Evolutionary conservation across 2,329 filamentous ascomycete species (phyloP).

Genomic region (Microsporum audouinii): DNA sequence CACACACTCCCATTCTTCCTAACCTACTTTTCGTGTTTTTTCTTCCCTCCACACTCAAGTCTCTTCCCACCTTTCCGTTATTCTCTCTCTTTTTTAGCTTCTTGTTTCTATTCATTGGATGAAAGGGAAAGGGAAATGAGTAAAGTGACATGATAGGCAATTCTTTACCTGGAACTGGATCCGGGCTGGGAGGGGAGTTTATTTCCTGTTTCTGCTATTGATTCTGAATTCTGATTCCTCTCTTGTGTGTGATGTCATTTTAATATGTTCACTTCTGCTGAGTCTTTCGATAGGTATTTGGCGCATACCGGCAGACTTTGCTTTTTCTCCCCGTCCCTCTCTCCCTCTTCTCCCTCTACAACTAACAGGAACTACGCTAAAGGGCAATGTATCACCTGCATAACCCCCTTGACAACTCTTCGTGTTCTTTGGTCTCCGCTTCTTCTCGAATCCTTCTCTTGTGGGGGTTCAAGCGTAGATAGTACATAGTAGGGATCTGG

Average conservation of each 20-base stretch:
- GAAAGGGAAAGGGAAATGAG: conserved; percentile 3
- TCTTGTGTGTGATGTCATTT: background rate
- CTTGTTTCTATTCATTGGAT: conserved; percentile 3
- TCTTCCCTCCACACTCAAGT: background rate
- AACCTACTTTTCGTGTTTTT: background rate
- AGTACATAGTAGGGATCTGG: background rate
- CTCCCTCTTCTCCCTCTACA: background rate
- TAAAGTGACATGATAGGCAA: conserved; percentile 3
- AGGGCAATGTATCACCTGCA: background rate
- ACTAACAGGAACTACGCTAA: background rate
- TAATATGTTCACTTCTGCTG: background rate
- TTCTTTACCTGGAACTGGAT: conserved; percentile 2
- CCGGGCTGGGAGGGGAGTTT: conserved; percentile 1
- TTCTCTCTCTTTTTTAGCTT: background rate
- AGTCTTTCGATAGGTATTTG: background rate
- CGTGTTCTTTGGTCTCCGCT: background rate
- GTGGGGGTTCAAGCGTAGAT: background rate
- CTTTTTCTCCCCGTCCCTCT: background rate
- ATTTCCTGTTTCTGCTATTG: background rate
- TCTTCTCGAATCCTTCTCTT: conserved; percentile 3
- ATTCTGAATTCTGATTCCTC: background rate
- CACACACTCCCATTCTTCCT: background rate
- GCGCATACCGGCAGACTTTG: background rate
- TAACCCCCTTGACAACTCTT: background rate
- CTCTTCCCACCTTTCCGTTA: background rate